A percentile compares a stretch with the other conserved stretches of the same genome.
Conservation (phyloP, 495 filamentous ascomycete genomes). For the Aspergillus bertholletiae region DNA sequence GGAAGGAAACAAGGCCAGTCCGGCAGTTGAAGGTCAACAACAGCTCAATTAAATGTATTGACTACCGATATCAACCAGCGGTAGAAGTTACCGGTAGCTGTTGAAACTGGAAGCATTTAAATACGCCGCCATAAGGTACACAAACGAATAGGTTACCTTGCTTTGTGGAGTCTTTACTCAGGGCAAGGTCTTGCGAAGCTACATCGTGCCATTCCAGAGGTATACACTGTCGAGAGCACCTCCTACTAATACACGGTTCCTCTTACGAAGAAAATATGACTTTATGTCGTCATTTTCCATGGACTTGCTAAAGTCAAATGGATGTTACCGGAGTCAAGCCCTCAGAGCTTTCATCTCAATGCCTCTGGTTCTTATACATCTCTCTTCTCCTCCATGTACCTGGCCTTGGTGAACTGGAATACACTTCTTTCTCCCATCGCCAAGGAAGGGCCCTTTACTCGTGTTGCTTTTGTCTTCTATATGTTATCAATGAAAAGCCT, state of each 20-base stretch:
- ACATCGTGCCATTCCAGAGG: no score
- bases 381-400: neutral
- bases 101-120: no score
- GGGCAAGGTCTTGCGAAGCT: no score
- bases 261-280: neutral
- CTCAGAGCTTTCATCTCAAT: neutral
- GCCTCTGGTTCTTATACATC: neutral
- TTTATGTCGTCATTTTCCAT: slow-evolving; percentile 10
- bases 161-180: no score
- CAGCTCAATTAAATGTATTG: no score
- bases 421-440: neutral
- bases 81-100: no score
- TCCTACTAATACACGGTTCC: neutral
- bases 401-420: neutral
- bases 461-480: neutral
- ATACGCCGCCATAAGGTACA: no score
- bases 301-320: neutral
- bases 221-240: no score
- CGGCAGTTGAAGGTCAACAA: no score
- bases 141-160: no score
- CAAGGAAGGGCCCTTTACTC: neutral
- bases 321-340: slow-evolving; percentile 4
- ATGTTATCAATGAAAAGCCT: neutral
- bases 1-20: neutral
- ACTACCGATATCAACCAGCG: no score